Evolutionary conservation across 306 rosid genomes (phyloP), one percentile per base, ranked within the genome.

Genomic region (Cercis canadensis): DNA sequence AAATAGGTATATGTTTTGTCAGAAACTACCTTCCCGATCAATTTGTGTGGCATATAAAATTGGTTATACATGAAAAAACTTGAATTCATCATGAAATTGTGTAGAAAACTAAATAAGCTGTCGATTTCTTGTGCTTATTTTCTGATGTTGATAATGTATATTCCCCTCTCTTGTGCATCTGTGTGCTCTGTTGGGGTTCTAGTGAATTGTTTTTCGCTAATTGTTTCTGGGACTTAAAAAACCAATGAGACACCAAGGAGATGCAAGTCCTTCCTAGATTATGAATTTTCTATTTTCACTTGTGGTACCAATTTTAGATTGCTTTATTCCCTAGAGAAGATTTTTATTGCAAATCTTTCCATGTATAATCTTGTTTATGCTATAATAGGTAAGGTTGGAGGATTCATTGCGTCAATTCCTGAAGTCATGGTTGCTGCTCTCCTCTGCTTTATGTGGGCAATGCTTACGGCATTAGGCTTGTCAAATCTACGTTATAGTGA

Each of bases 371-470:
- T 18, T 66, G 55, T 57, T 70, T 82, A 32, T 60, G 15, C 36
- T 19, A 43, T 16, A 51, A 63, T 90, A 94, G 99, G 99, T 75
- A 94, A 94, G 78, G 92, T 94, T 72, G 97, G 96, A 75, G 99
- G 99, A 41, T 92, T 94, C 80, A 59, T 94, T 81, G 99, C 99
- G 41, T 94, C 99, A 73, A 89, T 94, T 72, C 99, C 99, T 16
- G 86, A 86, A 59, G 99, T 94, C 67, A 91, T 94, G 86, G 96
- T 94, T 80, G 99, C 99, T 56, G 99, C 97, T 62, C 96, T 94
- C 36, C 95, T 94, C 58, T 94, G 99, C 83, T 89, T 83, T 71
- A 91, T 94, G 97, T 94, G 99, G 96, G 99, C 95, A 55, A 91
- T 94, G 97, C 96, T 91, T 77, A 75, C 96, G 11, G 99, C 97